phyloP scores from a whole-genome alignment of 768 basidiomycete genomes.

The Lentinula edodes region DNA sequence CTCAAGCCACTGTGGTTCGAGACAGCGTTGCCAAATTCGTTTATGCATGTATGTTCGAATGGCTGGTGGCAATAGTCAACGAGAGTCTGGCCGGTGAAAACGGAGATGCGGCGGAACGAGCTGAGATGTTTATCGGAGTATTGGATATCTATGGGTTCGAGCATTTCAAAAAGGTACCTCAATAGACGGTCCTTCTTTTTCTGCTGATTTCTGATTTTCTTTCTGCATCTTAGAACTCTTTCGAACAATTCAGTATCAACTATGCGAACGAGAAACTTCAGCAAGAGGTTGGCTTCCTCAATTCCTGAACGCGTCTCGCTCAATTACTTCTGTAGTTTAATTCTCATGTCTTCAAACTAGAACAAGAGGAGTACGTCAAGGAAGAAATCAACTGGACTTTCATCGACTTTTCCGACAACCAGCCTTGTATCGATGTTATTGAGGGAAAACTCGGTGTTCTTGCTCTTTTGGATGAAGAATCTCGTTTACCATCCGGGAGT shows the following conservation, averaged over 20 bases:
- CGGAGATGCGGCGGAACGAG: slow-evolving; percentile 82
- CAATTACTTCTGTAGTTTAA: slow-evolving; percentile 67
- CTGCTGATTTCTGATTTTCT: not conserved
- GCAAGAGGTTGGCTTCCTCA: slow-evolving; percentile 68
- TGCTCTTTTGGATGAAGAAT: slow-evolving; percentile 94
- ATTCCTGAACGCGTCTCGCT: not conserved
- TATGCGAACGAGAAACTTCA: slow-evolving; percentile 98
- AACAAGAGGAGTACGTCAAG: slow-evolving; percentile 98
- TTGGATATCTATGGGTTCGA: slow-evolving; percentile 98
- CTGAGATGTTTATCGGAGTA: slow-evolving; percentile 99
- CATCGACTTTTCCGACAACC: slow-evolving; percentile 99
- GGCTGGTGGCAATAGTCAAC: slow-evolving; percentile 96
- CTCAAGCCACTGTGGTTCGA: slow-evolving; percentile 89
- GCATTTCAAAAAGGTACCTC: slow-evolving; percentile 84
- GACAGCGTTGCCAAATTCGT: slow-evolving; percentile 98
- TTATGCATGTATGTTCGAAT: slow-evolving; percentile 98
- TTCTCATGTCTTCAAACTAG: slow-evolving; percentile 97
- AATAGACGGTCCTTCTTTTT: not conserved
- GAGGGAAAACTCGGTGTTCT: slow-evolving; percentile 96
- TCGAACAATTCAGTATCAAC: slow-evolving; percentile 99
- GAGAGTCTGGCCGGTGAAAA: slow-evolving; percentile 95
- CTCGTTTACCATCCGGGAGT: slow-evolving; percentile 88
- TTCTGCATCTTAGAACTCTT: slow-evolving; percentile 56
- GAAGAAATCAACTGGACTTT: slow-evolving; percentile 99
- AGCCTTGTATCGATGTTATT: slow-evolving; percentile 97